Evolutionary conservation across 1,284 basidiomycete genomes (phyloP).

Genomic region (Anthracocystis setariae): DNA sequence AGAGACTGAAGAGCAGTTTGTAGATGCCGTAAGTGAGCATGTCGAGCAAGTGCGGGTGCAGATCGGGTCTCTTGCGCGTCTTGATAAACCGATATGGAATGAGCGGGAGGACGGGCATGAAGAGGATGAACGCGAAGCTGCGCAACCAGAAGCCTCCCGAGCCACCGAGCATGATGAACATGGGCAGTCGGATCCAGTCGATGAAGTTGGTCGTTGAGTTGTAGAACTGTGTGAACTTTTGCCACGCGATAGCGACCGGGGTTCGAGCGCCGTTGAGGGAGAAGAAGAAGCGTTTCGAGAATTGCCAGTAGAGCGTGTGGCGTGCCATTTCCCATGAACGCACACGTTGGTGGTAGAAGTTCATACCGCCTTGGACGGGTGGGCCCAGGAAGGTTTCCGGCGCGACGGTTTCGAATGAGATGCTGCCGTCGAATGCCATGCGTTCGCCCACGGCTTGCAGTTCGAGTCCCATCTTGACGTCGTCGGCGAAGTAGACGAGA

Average conservation of each 20-base stretch:
- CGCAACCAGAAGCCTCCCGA: conserved; percentile 26
- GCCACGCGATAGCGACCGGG: conserved; percentile 23
- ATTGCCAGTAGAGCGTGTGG: conserved; percentile 43
- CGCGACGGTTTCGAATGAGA: conserved; percentile 35
- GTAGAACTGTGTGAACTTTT: conserved; percentile 47
- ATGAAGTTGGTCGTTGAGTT: conserved; percentile 38
- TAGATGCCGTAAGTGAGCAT: conserved; percentile 36
- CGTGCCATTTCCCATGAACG: conserved; percentile 42
- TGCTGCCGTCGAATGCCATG: conserved; percentile 29
- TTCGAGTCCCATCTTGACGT: conserved; percentile 43
- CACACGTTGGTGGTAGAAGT: conserved; percentile 40
- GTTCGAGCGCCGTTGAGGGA: conserved; percentile 23
- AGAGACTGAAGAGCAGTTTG: conserved; percentile 33
- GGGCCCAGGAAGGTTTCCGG: conserved; percentile 40
- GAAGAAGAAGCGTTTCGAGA: conserved; percentile 34
- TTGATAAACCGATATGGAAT: conserved; percentile 26
- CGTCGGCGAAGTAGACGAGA: conserved; percentile 41
- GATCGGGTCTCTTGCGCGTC: conserved; percentile 28
- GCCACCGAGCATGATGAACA: conserved; percentile 33
- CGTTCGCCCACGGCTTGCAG: conserved; percentile 26
- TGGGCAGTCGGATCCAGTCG: conserved; percentile 42
- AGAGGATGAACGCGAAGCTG: conserved; percentile 23
- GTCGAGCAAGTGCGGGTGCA: conserved; percentile 32
- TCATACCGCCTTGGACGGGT: conserved; percentile 13
- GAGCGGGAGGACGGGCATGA: conserved; percentile 23